Conservation (phyloP, 805 yeast genomes). For the Lipomyces oligophaga region DNA sequence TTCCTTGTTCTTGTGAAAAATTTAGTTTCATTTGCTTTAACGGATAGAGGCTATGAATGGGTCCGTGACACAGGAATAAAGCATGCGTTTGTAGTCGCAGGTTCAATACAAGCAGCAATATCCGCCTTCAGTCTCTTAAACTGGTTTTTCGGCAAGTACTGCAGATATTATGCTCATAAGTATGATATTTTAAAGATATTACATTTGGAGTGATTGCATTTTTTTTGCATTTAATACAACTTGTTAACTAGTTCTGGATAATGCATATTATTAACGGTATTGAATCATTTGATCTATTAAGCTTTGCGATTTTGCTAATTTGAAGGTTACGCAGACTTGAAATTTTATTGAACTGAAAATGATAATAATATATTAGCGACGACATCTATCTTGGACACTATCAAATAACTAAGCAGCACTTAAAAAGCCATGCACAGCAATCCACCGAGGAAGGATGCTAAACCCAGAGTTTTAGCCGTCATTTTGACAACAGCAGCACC, state of each 20-base stretch:
- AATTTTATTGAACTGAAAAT: too few species aligned
- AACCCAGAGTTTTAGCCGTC: not conserved
- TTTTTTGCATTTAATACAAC: not conserved
- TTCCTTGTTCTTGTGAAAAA: constrained; percentile 24
- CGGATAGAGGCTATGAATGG: constrained; percentile 24
- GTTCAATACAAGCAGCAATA: constrained; percentile 27
- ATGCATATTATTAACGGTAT: too few species aligned
- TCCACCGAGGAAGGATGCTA: not conserved
- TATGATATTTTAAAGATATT: constrained; percentile 7
- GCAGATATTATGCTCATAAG: constrained; percentile 15
- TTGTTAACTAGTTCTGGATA: too few species aligned
- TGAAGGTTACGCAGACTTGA: too few species aligned
- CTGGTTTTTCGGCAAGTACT: constrained; percentile 24
- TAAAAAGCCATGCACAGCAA: too few species aligned
- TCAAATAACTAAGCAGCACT: too few species aligned
- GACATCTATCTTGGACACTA: too few species aligned
- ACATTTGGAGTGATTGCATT: not conserved
- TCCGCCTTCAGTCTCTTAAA: constrained; percentile 11
- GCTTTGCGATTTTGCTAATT: too few species aligned
- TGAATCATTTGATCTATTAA: too few species aligned
- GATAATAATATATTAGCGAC: too few species aligned
- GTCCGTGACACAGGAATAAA: constrained; percentile 13
- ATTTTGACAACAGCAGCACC: not conserved
- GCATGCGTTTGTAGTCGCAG: constrained; percentile 21
- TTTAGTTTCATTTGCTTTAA: constrained; percentile 23